phyloP scores from a whole-genome alignment of 768 basidiomycete species.

The Lentinula boryana region DNA sequence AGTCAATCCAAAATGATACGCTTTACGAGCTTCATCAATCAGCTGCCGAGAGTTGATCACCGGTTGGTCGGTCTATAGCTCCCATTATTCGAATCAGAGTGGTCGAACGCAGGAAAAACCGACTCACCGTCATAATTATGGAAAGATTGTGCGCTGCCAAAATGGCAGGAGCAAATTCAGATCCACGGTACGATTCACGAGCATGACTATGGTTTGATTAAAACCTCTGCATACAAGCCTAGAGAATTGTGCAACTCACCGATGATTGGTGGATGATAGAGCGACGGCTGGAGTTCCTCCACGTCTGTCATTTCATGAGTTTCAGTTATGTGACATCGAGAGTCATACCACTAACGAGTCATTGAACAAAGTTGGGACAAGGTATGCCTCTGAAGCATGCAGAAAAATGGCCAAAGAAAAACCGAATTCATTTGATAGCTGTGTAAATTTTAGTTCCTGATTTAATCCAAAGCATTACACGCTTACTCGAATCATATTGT shows the following conservation, averaged over 20 bases:
- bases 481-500: slow-evolving; percentile 60
- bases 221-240: neutral
- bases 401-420: slow-evolving; percentile 80
- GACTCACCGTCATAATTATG: slow-evolving; percentile 53
- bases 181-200: slow-evolving; percentile 57
- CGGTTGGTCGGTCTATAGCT: slow-evolving; percentile 48
- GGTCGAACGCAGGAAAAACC: neutral
- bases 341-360: slow-evolving; percentile 41
- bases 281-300: slow-evolving; percentile 66
- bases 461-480: neutral
- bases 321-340: neutral
- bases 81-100: neutral
- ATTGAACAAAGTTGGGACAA: slow-evolving; percentile 81
- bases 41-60: slow-evolving; percentile 62
- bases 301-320: slow-evolving; percentile 21
- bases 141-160: slow-evolving; percentile 50
- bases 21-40: slow-evolving; percentile 66
- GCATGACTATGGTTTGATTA: slow-evolving; percentile 26
- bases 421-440: slow-evolving; percentile 89
- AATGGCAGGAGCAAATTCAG: slow-evolving; percentile 40
- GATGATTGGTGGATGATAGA: slow-evolving; percentile 73
- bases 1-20: slow-evolving; percentile 61
- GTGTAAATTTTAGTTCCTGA: neutral
- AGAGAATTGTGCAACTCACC: slow-evolving; percentile 25
- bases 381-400: slow-evolving; percentile 85